Conservation (phyloP, 2,329 filamentous ascomycete species). For the Colletotrichum graminicola region DNA sequence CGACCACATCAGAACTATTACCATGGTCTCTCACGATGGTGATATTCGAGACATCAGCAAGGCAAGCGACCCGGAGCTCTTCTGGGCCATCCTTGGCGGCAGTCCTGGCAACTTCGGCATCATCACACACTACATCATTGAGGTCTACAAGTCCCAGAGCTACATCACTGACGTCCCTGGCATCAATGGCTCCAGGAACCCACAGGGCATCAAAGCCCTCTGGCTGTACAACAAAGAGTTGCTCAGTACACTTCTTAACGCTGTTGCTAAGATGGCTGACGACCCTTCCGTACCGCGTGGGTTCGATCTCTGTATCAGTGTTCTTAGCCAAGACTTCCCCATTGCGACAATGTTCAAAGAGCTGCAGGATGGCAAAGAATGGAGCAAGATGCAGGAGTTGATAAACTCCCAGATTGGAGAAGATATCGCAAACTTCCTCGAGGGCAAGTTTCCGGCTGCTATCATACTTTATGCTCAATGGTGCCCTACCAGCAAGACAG, state of each 20-base stretch:
- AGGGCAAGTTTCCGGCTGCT: constrained; percentile 52
- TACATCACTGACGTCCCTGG: constrained; percentile 43
- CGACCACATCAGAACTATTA: constrained; percentile 63
- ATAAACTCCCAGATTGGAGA: not conserved
- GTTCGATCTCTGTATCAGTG: constrained; percentile 61
- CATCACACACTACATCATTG: constrained; percentile 65
- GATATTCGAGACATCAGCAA: constrained; percentile 59
- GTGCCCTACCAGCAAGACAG: constrained; percentile 54
- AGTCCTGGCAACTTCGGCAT: constrained; percentile 70
- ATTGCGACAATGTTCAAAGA: constrained; percentile 53
- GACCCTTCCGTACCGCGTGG: constrained; percentile 25
- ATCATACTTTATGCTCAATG: constrained; percentile 64
- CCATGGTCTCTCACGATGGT: constrained; percentile 62
- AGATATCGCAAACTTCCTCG: not conserved
- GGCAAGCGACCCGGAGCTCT: constrained; percentile 64
- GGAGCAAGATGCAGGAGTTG: not conserved
- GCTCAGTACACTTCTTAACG: not conserved
- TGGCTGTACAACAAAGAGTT: not conserved
- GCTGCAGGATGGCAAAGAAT: constrained; percentile 47
- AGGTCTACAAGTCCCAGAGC: constrained; percentile 50
- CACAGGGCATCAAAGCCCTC: not conserved
- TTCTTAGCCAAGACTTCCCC: constrained; percentile 56
- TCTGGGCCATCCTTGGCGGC: constrained; percentile 69
- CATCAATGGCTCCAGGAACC: constrained; percentile 48
- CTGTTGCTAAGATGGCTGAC: not conserved